phyloP scores from a whole-genome alignment of 2,329 filamentous ascomycete species.

The Chaetomiaceae sp. region DNA sequence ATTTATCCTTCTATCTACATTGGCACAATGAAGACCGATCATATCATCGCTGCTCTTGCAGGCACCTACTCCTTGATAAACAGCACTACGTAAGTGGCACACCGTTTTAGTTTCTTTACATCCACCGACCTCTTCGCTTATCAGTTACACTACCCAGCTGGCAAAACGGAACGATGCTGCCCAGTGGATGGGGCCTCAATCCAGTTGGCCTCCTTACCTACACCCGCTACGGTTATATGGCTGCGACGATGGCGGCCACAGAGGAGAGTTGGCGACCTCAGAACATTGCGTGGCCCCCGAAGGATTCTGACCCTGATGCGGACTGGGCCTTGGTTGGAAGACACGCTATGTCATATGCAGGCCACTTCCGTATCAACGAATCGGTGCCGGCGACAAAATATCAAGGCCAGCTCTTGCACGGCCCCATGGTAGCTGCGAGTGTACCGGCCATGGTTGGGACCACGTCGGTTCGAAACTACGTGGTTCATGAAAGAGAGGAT shows the following conservation, averaged over 20 bases:
- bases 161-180: background rate
- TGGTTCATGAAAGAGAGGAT: background rate
- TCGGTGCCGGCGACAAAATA: background rate
- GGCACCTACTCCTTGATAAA: background rate
- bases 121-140: too few relatives aligned
- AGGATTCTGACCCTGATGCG: background rate
- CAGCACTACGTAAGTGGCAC: background rate
- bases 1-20: background rate
- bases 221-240: background rate
- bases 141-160: background rate
- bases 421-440: background rate
- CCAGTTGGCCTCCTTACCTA: background rate
- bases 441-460: background rate
- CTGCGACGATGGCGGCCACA: background rate
- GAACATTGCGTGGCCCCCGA: background rate
- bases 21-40: background rate
- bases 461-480: background rate
- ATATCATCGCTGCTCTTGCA: background rate
- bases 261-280: background rate
- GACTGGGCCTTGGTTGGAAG: background rate
- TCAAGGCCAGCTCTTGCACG: background rate
- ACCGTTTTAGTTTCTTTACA: background rate
- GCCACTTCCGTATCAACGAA: background rate
- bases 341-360: background rate
- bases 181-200: background rate